phyloP scores from a whole-genome alignment of 2,329 filamentous ascomycete genomes.

The Colletotrichum brevisporum region DNA sequence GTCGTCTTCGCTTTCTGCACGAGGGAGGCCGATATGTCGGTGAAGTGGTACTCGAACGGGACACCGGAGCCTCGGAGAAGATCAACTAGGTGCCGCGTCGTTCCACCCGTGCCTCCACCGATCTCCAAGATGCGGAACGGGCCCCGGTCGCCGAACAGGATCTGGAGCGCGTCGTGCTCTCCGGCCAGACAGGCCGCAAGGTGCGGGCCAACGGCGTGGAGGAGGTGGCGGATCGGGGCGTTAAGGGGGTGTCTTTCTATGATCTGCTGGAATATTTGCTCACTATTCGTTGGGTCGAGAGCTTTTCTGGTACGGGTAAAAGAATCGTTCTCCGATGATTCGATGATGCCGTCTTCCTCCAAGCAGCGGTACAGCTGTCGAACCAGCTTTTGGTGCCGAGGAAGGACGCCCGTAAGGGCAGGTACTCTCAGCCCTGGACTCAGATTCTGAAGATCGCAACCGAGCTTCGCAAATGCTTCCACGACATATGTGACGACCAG shows the following conservation, averaged over 20 bases:
- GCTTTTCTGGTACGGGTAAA: constrained; percentile 37
- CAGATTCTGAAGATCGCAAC: constrained; percentile 44
- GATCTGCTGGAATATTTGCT: constrained; percentile 46
- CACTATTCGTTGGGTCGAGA: constrained; percentile 26
- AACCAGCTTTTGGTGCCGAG: constrained; percentile 47
- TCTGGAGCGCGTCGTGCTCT: constrained; percentile 49
- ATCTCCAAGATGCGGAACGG: constrained; percentile 58
- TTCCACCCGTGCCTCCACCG: constrained; percentile 60
- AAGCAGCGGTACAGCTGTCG: constrained; percentile 47
- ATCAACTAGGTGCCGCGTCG: constrained; percentile 51
- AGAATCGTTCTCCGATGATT: neutral
- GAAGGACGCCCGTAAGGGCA: constrained; percentile 35
- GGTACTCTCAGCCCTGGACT: constrained; percentile 43
- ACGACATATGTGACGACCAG: constrained; percentile 51
- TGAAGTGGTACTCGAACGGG: constrained; percentile 57
- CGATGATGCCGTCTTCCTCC: constrained; percentile 39
- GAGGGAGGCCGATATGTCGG: constrained; percentile 55
- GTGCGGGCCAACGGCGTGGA: constrained; percentile 48
- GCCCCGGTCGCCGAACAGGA: constrained; percentile 54
- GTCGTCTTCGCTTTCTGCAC: constrained; percentile 46
- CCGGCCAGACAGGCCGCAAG: constrained; percentile 57
- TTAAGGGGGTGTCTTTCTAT: constrained; percentile 50
- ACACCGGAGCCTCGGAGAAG: constrained; percentile 44
- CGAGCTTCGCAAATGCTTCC: constrained; percentile 49
- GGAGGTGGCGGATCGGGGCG: constrained; percentile 48